Conservation (phyloP, 768 basidiomycete species). For the Phanerochaete sordida region DNA sequence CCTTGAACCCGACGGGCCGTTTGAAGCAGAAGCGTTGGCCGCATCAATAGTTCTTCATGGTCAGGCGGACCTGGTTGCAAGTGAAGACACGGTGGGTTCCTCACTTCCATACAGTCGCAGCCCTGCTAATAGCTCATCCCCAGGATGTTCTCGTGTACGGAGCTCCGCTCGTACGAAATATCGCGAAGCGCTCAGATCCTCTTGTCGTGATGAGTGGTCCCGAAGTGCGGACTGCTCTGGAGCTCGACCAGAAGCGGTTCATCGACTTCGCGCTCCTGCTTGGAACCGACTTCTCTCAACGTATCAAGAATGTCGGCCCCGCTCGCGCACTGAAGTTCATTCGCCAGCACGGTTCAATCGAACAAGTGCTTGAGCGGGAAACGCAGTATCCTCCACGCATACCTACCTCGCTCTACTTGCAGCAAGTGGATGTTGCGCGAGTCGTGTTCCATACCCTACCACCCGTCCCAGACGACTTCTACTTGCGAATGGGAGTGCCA, state of each 20-base stretch:
- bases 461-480: conserved; percentile 43
- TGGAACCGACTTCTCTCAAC: conserved; percentile 87
- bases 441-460: conserved; percentile 65
- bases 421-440: conserved; percentile 60
- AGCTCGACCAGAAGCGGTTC: conserved; percentile 54
- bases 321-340: conserved; percentile 74
- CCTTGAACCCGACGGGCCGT: conserved; percentile 61
- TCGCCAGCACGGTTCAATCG: conserved; percentile 66
- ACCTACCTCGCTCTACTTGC: conserved; percentile 51
- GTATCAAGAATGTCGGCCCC: conserved; percentile 83
- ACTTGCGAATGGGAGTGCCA: conserved; percentile 31
- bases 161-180: conserved; percentile 76
- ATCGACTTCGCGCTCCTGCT: conserved; percentile 85
- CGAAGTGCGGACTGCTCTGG: conserved; percentile 54
- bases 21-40: conserved; percentile 86
- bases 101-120: not conserved
- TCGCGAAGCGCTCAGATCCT: conserved; percentile 58
- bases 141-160: conserved; percentile 83
- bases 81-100: conserved; percentile 75
- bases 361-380: conserved; percentile 54
- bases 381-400: conserved; percentile 48
- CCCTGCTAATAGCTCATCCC: conserved; percentile 3
- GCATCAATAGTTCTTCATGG: conserved; percentile 73
- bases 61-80: conserved; percentile 81
- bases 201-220: conserved; percentile 62